These are phyloP conservation scores for Remersonia thermophila DNA, from an alignment of 2,329 filamentous ascomycete species.

Conservation along the genomic window DNA sequence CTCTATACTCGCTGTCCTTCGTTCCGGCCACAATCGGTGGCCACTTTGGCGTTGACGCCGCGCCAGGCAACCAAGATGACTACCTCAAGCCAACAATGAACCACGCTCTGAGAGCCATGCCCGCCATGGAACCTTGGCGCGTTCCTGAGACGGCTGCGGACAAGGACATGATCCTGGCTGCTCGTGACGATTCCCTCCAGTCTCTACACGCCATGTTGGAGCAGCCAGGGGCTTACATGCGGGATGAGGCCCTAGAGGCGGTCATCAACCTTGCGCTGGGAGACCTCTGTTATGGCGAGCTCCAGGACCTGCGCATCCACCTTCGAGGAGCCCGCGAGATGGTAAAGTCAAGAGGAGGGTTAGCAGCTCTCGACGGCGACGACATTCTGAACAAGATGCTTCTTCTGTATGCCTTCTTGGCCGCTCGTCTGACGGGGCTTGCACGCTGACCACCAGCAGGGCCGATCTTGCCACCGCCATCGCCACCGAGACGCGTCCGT, in stretches of 20 bases:
- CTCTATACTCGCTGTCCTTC: too few relatives aligned
- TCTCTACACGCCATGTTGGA: conserved; percentile 3
- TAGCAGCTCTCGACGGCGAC: background rate
- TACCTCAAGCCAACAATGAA: too few relatives aligned
- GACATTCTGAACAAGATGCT: conserved; percentile 4
- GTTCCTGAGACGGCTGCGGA: background rate
- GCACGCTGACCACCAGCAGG: background rate
- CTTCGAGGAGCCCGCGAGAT: conserved; percentile 4
- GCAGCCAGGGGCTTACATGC: background rate
- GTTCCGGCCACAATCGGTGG: too few relatives aligned
- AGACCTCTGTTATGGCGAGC: conserved; percentile 10
- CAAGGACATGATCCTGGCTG: background rate
- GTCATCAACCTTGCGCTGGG: conserved; percentile 8
- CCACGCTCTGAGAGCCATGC: too few relatives aligned
- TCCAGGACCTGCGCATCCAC: conserved; percentile 2
- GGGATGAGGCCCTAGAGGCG: conserved; percentile 5
- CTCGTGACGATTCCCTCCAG: conserved; percentile 2
- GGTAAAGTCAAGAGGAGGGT: conserved; percentile 1
- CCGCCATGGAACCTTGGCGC: too few relatives aligned
- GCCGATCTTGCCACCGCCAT: conserved; percentile 4
- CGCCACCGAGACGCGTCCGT: conserved; percentile 2
- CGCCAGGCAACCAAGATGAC: too few relatives aligned
- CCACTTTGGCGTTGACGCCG: too few relatives aligned
- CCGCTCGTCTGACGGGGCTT: too few relatives aligned
- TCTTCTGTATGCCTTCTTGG: conserved; percentile 6